phyloP scores from a whole-genome alignment of 805 yeast species.

The Starmerella cellae region DNA sequence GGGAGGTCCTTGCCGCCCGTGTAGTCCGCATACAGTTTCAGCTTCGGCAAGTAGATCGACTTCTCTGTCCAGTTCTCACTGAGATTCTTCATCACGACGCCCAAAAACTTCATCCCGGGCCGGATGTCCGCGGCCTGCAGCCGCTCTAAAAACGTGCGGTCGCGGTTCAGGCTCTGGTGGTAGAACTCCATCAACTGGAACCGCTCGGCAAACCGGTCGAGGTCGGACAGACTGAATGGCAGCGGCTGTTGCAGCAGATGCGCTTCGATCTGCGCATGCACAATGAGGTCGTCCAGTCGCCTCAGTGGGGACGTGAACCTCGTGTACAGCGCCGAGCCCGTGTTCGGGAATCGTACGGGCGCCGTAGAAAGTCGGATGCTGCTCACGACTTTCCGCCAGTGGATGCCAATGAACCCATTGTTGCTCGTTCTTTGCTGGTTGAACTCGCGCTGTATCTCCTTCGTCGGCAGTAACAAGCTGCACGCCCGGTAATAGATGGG shows the following conservation, averaged over 20 bases:
- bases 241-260: conserved; percentile 21
- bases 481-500: conserved; percentile 25
- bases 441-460: not conserved
- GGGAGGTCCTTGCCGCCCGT: not conserved
- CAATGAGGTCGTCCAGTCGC: conserved; percentile 64
- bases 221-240: not conserved
- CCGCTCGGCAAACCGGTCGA: not conserved
- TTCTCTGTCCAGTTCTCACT: not conserved
- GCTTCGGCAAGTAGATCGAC: not conserved
- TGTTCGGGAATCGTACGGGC: conserved; percentile 42
- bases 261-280: conserved; percentile 62
- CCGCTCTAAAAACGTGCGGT: not conserved
- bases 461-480: conserved; percentile 16
- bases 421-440: not conserved
- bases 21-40: conserved; percentile 1
- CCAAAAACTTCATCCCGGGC: not conserved
- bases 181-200: not conserved
- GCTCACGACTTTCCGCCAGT: conserved; percentile 36
- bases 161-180: not conserved
- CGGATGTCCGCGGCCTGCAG: not conserved
- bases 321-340: conserved; percentile 51
- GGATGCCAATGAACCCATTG: conserved; percentile 24
- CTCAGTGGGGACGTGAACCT: conserved; percentile 84
- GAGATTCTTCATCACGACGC: not conserved
- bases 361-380: conserved; percentile 39